Percentiles rank a stretch among this genome's conserved stretches.
Evolutionary conservation across 2,329 filamentous ascomycete genomes (phyloP).

Genomic region (Aspergillus caelatus): DNA sequence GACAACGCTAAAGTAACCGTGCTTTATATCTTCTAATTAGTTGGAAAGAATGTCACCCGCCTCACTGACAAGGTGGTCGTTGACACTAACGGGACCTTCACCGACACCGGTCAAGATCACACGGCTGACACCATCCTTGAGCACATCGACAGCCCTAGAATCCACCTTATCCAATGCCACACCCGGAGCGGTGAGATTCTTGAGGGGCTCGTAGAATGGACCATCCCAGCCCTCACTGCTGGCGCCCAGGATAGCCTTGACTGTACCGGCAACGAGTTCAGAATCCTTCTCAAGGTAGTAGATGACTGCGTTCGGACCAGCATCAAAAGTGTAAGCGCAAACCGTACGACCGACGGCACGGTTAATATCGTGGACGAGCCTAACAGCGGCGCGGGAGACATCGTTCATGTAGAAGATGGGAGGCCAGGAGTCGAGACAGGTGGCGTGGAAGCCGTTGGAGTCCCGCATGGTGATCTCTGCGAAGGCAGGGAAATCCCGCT

Average conservation of each 20-base stretch:
- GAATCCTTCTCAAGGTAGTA: constrained; percentile 88
- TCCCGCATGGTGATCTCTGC: constrained; percentile 93
- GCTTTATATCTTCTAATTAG: constrained; percentile 1
- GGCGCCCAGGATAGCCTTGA: constrained; percentile 74
- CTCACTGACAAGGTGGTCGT: constrained; percentile 74
- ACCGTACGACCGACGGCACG: constrained; percentile 74
- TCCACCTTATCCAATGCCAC: constrained; percentile 65
- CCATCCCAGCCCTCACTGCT: constrained; percentile 57
- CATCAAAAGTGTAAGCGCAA: constrained; percentile 96
- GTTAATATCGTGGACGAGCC: constrained; percentile 89
- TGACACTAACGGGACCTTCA: constrained; percentile 79
- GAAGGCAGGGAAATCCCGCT: constrained; percentile 81
- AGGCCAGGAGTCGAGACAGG: constrained; percentile 90
- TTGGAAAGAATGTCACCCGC: constrained; percentile 55
- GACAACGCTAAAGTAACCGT: neutral
- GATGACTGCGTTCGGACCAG: constrained; percentile 93
- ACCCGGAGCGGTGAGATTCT: constrained; percentile 50
- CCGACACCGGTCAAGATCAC: constrained; percentile 92
- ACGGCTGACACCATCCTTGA: constrained; percentile 80
- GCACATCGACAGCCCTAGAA: constrained; percentile 57
- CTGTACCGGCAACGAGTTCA: constrained; percentile 71
- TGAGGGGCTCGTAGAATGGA: constrained; percentile 58
- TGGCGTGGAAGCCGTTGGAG: constrained; percentile 95
- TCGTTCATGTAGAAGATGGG: constrained; percentile 99
- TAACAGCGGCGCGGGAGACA: constrained; percentile 80